Conservation (phyloP, 257 asterid species). For the Scutellaria barbata region DNA sequence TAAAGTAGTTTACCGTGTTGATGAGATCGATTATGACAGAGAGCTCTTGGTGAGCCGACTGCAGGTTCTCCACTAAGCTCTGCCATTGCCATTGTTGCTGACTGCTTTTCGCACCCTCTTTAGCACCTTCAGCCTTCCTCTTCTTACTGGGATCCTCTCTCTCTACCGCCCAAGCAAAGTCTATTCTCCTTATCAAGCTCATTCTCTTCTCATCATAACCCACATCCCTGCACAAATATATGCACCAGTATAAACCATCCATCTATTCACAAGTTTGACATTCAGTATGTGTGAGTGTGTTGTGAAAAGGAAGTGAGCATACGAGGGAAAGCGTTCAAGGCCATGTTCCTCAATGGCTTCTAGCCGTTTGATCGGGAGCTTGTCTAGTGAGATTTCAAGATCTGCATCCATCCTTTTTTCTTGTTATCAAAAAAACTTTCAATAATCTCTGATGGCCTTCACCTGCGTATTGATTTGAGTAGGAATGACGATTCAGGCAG, state of each 20-base stretch:
- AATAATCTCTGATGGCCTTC: conserved; percentile 20
- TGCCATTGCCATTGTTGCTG: conserved; percentile 91
- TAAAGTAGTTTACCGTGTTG: conserved; percentile 59
- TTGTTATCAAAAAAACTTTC: background rate
- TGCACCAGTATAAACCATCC: conserved; percentile 24
- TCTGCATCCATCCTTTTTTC: conserved; percentile 56
- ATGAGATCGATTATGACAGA: conserved; percentile 92
- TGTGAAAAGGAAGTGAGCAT: conserved; percentile 24
- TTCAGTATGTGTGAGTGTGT: background rate
- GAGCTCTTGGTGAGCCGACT: conserved; percentile 95
- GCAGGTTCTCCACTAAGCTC: conserved; percentile 86
- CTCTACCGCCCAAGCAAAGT: conserved; percentile 94
- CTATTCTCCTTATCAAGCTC: conserved; percentile 78
- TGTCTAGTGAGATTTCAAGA: conserved; percentile 76
- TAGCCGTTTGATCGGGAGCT: conserved; percentile 80
- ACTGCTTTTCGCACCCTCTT: conserved; percentile 49
- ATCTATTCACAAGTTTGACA: background rate
- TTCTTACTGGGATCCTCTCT: conserved; percentile 91
- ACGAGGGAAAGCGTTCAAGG: conserved; percentile 79
- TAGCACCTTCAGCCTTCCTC: conserved; percentile 63
- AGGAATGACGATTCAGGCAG: conserved; percentile 2
- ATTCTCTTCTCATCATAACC: conserved; percentile 84
- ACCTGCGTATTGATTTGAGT: background rate
- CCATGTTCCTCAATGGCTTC: conserved; percentile 81
- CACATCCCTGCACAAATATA: conserved; percentile 60